Base-by-base conservation (phyloP, 441 rosid species). In the Pelargonium cotyledonis region DNA sequence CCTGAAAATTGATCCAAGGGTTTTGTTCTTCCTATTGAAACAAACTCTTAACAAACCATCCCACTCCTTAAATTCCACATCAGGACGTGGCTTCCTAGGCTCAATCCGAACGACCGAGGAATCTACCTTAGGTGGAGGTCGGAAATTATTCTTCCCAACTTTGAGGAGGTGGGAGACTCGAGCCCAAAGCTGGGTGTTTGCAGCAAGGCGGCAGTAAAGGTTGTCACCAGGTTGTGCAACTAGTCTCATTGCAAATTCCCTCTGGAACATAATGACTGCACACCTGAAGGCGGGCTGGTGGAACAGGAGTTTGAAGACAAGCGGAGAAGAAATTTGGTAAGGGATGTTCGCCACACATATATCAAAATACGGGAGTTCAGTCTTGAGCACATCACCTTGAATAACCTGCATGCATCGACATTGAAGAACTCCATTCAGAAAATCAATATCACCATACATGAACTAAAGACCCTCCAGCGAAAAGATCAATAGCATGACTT, bases 51-150 rank as follows among this genome's bases (percentile, higher is more conserved):
- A 74, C 69, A 91, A 79, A 9, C 98, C 98, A 79, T 91, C 96
- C 96, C 94, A 93, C 68, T 91, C 97, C 76, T 86, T 88, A 8
- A 74, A 78, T 73, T 89, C 88, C 7, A 88, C 85, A 49, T 85
- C 81, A 0, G 96, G 97, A 0, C 72, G 76, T 0, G 93, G 98
- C 46, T 75, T 93, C 81, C 96, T 82, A 0, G 97, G 98, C 71
- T 93, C 97, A 12, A 93, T 89, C 16, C 98, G 75, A 66, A 93
- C 98, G 12, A 93, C 96, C 3, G 98, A 89, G 15, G 97, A 91
- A 70, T 93, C 98, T n/a, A 93, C 97, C 79, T 93, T 93, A 0
- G 97, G 98, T 0, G 98, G 98, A 1, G 98, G 98, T 41, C 96
- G 88, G 83, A 89, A 93, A 73, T 93, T 93, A 79, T 93, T 93